Conservation (phyloP, 202 grass and related monocot genomes). For the Zizania palustris region DNA sequence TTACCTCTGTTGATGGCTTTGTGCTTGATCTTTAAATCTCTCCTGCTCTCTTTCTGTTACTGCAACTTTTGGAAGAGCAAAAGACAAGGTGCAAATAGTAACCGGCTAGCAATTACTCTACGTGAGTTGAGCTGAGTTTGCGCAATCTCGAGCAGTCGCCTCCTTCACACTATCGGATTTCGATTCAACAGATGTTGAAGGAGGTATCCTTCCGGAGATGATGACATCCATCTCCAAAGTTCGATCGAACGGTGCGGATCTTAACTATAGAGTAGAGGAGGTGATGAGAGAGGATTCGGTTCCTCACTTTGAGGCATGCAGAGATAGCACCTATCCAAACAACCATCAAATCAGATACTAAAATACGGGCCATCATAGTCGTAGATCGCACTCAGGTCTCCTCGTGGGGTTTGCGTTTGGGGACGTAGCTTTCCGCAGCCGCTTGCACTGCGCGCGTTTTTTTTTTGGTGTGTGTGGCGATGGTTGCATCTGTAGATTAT, state of each 20-base stretch:
- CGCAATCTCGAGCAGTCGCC: no score
- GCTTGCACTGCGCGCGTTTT: slow-evolving; percentile 8
- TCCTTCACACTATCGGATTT: no score
- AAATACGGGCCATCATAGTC: slow-evolving; percentile 41
- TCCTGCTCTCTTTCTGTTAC: neutral
- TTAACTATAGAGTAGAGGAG: no score
- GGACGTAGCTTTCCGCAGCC: slow-evolving; percentile 52
- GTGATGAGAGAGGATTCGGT: no score
- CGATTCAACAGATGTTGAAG: no score
- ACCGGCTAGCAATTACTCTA: neutral
- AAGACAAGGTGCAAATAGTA: slow-evolving; percentile 6
- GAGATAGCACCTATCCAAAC: slow-evolving; percentile 6
- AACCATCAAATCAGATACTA: slow-evolving; percentile 26
- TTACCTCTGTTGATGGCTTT: slow-evolving; percentile 6
- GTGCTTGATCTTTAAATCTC: neutral
- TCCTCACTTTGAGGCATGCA: neutral
- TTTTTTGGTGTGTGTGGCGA: slow-evolving; percentile 41
- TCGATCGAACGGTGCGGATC: no score
- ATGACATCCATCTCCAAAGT: no score
- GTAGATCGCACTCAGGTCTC: slow-evolving; percentile 51
- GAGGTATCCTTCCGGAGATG: no score
- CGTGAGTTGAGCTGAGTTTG: neutral
- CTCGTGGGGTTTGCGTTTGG: slow-evolving; percentile 22
- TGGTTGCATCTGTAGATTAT: slow-evolving; percentile 30
- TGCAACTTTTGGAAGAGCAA: slow-evolving; percentile 9